Conservation (phyloP, 2,329 filamentous ascomycete species). For the Colletotrichum camelliae region DNA sequence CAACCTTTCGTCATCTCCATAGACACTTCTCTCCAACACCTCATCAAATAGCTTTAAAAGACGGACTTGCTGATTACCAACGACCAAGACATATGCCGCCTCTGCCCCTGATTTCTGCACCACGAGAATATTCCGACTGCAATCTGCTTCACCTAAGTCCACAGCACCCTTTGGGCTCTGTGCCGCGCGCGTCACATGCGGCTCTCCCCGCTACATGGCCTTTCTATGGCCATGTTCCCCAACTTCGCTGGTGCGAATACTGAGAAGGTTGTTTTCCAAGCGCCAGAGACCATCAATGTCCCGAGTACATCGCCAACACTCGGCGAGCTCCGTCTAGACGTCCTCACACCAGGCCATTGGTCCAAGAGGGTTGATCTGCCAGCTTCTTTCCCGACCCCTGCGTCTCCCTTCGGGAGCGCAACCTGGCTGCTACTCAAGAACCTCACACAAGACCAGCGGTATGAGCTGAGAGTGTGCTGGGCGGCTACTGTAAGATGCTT, state of each 20-base stretch:
- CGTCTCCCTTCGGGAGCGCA: constrained; percentile 59
- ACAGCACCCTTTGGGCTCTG: neutral
- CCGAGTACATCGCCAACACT: constrained; percentile 61
- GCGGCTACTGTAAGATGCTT: constrained; percentile 76
- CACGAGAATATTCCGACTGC: neutral
- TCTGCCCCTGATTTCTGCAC: neutral
- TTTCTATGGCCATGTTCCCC: neutral
- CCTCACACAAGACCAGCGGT: constrained; percentile 74
- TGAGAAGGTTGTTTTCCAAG: constrained; percentile 90
- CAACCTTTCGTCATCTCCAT: neutral
- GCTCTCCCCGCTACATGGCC: neutral
- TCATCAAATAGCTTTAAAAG: neutral
- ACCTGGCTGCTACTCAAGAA: constrained; percentile 82
- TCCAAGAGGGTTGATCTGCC: constrained; percentile 68
- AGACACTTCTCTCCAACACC: neutral
- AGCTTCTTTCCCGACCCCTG: constrained; percentile 68
- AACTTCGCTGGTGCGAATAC: constrained; percentile 67
- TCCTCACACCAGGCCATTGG: constrained; percentile 63
- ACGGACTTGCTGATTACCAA: neutral
- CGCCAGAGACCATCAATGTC: constrained; percentile 63
- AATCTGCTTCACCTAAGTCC: neutral
- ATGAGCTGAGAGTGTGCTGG: constrained; percentile 95
- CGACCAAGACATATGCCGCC: neutral
- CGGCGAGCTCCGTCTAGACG: constrained; percentile 65
- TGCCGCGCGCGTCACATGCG: neutral